Conservation (phyloP, 139 green algal genomes). For the Klebsormidium nitens region DNA sequence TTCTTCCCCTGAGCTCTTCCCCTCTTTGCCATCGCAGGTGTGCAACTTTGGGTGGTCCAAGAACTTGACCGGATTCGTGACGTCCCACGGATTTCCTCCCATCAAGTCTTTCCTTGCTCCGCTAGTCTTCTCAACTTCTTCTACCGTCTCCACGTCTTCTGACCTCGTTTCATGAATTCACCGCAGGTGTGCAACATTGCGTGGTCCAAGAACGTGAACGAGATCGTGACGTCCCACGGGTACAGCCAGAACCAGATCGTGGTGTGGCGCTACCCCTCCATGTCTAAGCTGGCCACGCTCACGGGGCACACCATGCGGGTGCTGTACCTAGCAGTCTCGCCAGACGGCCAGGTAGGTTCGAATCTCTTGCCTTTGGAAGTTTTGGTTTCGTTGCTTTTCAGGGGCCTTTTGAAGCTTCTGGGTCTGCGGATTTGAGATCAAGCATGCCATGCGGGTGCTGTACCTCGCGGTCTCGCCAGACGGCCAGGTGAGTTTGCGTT, state of each 20-base stretch:
- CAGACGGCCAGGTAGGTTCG: slow-evolving; percentile 63
- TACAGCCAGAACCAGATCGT: slow-evolving; percentile 96
- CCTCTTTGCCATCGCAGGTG: too few species aligned
- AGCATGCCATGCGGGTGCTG: not conserved
- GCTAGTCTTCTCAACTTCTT: too few species aligned
- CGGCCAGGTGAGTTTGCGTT: slow-evolving; percentile 43
- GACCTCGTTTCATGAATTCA: not conserved
- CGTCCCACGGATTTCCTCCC: too few species aligned
- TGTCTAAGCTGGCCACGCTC: slow-evolving; percentile 81
- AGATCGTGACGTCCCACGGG: slow-evolving; percentile 95
- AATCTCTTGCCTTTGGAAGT: too few species aligned
- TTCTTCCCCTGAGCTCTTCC: too few species aligned
- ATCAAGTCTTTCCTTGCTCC: too few species aligned
- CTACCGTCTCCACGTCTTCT: too few species aligned
- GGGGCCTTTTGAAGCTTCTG: too few species aligned
- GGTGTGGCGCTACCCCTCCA: slow-evolving; percentile 81
- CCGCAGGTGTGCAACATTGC: slow-evolving; percentile 86
- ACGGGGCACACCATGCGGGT: slow-evolving; percentile 89
- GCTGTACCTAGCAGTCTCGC: slow-evolving; percentile 88
- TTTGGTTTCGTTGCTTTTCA: too few species aligned
- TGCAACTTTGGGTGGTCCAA: too few species aligned
- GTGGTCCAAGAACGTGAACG: slow-evolving; percentile 95
- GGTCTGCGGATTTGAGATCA: too few species aligned
- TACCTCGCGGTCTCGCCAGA: slow-evolving; percentile 67
- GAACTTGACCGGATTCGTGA: too few species aligned